Percentiles rank a stretch among this genome's conserved stretches.
These are phyloP conservation scores for Waitea zeae DNA, from an alignment of 1,284 basidiomycete genomes.

Conservation along the genomic window DNA sequence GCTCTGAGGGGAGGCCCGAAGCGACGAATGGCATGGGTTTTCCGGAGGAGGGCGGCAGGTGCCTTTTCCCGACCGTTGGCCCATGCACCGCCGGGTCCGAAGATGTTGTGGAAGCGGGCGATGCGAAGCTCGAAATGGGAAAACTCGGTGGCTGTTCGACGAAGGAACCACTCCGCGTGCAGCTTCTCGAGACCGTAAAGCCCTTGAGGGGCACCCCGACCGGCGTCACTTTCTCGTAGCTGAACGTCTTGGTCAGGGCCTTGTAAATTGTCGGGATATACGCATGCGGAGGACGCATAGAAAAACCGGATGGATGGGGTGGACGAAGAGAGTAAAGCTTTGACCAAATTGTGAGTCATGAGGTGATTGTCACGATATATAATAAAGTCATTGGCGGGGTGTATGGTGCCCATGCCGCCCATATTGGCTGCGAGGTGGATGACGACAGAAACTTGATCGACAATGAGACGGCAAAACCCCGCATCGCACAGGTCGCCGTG, in stretches of 20 bases:
- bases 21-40: conserved; percentile 21
- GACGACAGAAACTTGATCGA: conserved; percentile 22
- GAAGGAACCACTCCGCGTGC: conserved; percentile 20
- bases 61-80: conserved; percentile 36
- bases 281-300: conserved; percentile 41
- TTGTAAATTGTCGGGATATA: conserved; percentile 33
- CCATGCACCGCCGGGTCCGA: conserved; percentile 34
- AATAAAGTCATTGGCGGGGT: conserved; percentile 25
- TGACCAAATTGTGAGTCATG: conserved; percentile 30
- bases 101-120: conserved; percentile 39
- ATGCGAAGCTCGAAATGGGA: conserved; percentile 25
- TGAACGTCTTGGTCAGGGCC: conserved; percentile 17
- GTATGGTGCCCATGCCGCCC: conserved; percentile 47
- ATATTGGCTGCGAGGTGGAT: conserved; percentile 41
- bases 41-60: conserved; percentile 37
- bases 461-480: conserved; percentile 17
- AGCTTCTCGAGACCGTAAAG: conserved; percentile 45
- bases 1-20: conserved; percentile 6
- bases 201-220: conserved; percentile 27
- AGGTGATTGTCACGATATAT: conserved; percentile 31
- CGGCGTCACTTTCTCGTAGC: conserved; percentile 25
- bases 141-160: conserved; percentile 17
- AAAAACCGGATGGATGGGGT: conserved; percentile 26
- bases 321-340: conserved; percentile 17
- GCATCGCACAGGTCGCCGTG: conserved; percentile 29